Evolutionary conservation across 108 stramenopile species (phyloP).

Genomic region (Discostella stelligeroides): DNA sequence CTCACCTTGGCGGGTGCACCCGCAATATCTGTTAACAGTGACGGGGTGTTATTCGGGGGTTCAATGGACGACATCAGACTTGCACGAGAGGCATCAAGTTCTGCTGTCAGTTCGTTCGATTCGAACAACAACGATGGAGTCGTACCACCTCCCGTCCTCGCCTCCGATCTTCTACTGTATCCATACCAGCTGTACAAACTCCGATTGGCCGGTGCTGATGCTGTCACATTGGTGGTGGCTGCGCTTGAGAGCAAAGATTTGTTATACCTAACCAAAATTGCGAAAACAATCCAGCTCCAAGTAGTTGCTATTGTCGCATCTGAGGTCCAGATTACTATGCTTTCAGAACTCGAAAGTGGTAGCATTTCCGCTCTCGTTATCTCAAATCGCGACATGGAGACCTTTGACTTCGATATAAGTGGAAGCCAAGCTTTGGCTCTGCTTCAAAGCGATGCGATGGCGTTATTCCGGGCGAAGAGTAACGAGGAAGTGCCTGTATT

Average conservation of each 20-base stretch:
- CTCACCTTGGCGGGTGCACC: slow-evolving; percentile 60
- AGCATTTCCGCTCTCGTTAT: slow-evolving; percentile 64
- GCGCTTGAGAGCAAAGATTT: slow-evolving; percentile 78
- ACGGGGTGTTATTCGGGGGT: slow-evolving; percentile 79
- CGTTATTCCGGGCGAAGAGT: slow-evolving; percentile 56
- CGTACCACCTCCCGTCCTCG: slow-evolving; percentile 76
- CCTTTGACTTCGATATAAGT: slow-evolving; percentile 69
- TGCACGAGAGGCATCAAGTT: slow-evolving; percentile 58
- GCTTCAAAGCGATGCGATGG: slow-evolving; percentile 66
- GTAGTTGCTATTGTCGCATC: slow-evolving; percentile 68
- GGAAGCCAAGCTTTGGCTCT: slow-evolving; percentile 75
- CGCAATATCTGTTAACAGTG: slow-evolving; percentile 81
- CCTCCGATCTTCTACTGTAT: slow-evolving; percentile 82
- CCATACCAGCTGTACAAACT: slow-evolving; percentile 91
- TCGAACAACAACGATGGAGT: slow-evolving; percentile 59
- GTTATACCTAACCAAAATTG: slow-evolving; percentile 84
- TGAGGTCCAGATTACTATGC: slow-evolving; percentile 58
- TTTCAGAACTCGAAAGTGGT: slow-evolving; percentile 46
- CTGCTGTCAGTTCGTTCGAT: slow-evolving; percentile 53
- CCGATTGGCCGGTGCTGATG: slow-evolving; percentile 86
- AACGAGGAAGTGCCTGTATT: slow-evolving; percentile 62
- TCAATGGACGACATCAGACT: slow-evolving; percentile 71
- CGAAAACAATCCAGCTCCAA: slow-evolving; percentile 68
- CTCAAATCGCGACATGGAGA: slow-evolving; percentile 83
- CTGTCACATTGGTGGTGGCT: slow-evolving; percentile 74